Base-by-base conservation (phyloP, 495 filamentous ascomycete genomes). In the Podospora tetraspora region DNA sequence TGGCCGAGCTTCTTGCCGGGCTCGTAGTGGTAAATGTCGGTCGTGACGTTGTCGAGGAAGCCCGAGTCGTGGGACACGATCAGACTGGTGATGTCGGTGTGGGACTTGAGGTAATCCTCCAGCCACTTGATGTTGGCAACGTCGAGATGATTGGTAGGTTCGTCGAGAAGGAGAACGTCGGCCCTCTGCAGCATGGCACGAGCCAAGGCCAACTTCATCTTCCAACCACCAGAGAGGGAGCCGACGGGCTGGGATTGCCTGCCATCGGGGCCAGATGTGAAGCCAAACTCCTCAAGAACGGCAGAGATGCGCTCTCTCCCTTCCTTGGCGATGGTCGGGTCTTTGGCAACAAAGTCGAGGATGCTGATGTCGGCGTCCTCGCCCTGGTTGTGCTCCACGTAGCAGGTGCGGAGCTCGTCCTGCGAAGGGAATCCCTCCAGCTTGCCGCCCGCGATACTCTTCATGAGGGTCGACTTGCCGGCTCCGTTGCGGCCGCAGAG, bases 11-110 rank as follows among this genome's bases (percentile, higher is more conserved):
- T 98, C 89, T 99, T 99, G 74, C 86, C 83, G 22, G 84, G 85
- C 79, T 99, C 95, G 82, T 99, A 99, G 81, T 99, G 95, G 82
- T 97, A 98, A 79, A 99, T 97, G 76, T 99, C 96, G 6, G 95
- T 99, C 74, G 94, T 97, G 66, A 99, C 92, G 32, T 92, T 90
- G 77, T 99, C 95, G 57, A 99, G 82, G 86, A 99, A 99, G 58
- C 91, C 89, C 7, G 94, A 97, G 86, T 99, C 95, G 89, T 99
- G 95, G 78, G 88, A 92, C 73, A 99, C 95, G 76, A 99, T 98
- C 84, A 99, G 82, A 75, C 90, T 93, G 63, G 95, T 99, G 80
- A 99, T 99, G 29, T 99, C 92, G 43, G 94, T 94, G 82, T 99
- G 93, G 43, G 84, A 84, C 86, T 94, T 97, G 68, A 99, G 87